Percentiles rank a stretch among this genome's conserved stretches.
Conservation (phyloP, 805 yeast genomes). For the Candida pseudoglaebosa region DNA sequence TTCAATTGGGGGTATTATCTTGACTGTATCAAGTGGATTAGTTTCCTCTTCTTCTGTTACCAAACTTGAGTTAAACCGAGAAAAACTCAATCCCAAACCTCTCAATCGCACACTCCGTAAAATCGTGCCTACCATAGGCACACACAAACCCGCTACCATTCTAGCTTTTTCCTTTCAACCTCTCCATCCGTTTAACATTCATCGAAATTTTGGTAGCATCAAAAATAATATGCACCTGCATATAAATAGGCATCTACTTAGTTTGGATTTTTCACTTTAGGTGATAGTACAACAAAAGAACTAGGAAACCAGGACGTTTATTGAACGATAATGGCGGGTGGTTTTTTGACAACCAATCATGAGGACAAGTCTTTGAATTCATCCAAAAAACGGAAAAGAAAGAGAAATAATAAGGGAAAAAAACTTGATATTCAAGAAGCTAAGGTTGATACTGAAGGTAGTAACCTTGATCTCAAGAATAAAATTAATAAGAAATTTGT, state of each 20-base stretch:
- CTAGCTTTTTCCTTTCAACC: not conserved
- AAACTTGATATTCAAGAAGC: slow-evolving; percentile 2
- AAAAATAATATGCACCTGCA: not conserved
- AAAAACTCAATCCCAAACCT: not conserved
- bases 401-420: slow-evolving; percentile 16
- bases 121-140: not conserved
- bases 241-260: no score
- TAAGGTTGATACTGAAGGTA: slow-evolving; percentile 1
- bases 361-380: not conserved
- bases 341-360: not conserved
- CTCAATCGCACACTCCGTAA: not conserved
- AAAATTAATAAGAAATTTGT: not conserved
- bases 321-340: not conserved
- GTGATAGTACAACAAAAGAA: not conserved
- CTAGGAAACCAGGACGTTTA: no score
- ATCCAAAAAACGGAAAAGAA: slow-evolving; percentile 23
- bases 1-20: slow-evolving; percentile 35
- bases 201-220: not conserved
- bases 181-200: not conserved
- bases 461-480: not conserved
- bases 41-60: slow-evolving; percentile 5
- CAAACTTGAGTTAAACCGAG: not conserved
- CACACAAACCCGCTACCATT: not conserved
- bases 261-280: not conserved
- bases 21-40: slow-evolving; percentile 28